Conservation (phyloP, 1,284 basidiomycete species). For the Cutaneotrichosporon cutaneum region DNA sequence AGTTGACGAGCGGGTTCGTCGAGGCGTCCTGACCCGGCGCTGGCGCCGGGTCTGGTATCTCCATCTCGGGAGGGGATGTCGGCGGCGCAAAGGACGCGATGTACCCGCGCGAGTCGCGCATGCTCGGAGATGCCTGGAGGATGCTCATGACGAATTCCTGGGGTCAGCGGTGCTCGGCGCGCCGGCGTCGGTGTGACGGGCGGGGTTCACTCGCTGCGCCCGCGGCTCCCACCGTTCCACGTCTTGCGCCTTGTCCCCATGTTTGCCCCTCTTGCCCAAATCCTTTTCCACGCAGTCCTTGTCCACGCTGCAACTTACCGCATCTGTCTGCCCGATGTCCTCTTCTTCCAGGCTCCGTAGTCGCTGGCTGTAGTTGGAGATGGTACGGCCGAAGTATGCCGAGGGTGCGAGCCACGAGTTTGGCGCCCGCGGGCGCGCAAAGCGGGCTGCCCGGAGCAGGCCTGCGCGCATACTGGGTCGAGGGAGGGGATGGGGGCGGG, state of each 20-base stretch:
- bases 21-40: constrained; percentile 23
- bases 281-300: not conserved
- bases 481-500: not conserved
- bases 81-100: constrained; percentile 73
- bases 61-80: constrained; percentile 35
- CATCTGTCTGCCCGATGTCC: constrained; percentile 16
- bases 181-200: too few relatives aligned
- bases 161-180: not conserved
- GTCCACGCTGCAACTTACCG: constrained; percentile 9
- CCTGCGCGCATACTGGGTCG: not conserved
- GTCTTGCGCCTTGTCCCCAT: not conserved
- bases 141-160: constrained; percentile 97
- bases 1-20: constrained; percentile 66
- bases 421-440: constrained; percentile 1
- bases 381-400: not conserved
- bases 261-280: not conserved
- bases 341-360: constrained; percentile 12
- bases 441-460: not conserved
- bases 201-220: not conserved
- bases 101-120: constrained; percentile 85
- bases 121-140: constrained; percentile 86
- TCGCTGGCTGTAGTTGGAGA: constrained; percentile 1
- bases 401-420: not conserved
- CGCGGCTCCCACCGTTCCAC: not conserved
- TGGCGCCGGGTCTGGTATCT: constrained; percentile 28